A percentile compares a stretch with the other conserved stretches of the same genome.
These are phyloP conservation scores for Oryza brachyantha DNA, from an alignment of 176 grass and related monocot genomes.

Conservation along the genomic window DNA sequence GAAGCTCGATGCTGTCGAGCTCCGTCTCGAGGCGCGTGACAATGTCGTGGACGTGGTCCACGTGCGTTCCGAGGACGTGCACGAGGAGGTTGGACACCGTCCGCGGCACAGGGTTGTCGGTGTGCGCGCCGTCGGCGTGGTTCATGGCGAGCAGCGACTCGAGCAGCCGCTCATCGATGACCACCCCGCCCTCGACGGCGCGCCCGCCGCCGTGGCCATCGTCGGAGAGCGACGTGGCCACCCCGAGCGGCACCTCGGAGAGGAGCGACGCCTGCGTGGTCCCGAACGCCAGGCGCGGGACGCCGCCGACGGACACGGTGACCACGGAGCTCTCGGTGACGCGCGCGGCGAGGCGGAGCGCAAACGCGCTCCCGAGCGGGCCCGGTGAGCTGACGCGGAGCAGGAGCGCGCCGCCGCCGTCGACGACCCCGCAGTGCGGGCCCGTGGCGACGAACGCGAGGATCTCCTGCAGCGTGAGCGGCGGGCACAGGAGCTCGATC, in stretches of 20 bases:
- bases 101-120: slow-evolving; percentile 79
- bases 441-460: slow-evolving; percentile 74
- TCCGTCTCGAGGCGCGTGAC: slow-evolving; percentile 89
- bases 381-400: slow-evolving; percentile 80
- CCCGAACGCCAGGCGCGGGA: slow-evolving; percentile 74
- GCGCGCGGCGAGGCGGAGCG: slow-evolving; percentile 73
- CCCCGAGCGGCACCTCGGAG: slow-evolving; percentile 76
- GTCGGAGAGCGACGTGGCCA: slow-evolving; percentile 36
- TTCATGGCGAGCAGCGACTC: slow-evolving; percentile 94
- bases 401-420: slow-evolving; percentile 44
- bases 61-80: slow-evolving; percentile 85
- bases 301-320: slow-evolving; percentile 77
- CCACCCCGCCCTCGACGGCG: slow-evolving; percentile 50
- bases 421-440: slow-evolving; percentile 56
- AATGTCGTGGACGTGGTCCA: slow-evolving; percentile 95
- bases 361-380: slow-evolving; percentile 56
- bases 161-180: slow-evolving; percentile 75
- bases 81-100: slow-evolving; percentile 80
- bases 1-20: slow-evolving; percentile 74
- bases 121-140: slow-evolving; percentile 88
- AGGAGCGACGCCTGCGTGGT: slow-evolving; percentile 60
- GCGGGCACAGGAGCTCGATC: slow-evolving; percentile 80
- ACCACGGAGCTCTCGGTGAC: slow-evolving; percentile 70
- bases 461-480: slow-evolving; percentile 91
- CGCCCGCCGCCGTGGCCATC: slow-evolving; percentile 32